Conservation (phyloP, 305 asterid genomes). For the Fraxinus angustifolia region DNA sequence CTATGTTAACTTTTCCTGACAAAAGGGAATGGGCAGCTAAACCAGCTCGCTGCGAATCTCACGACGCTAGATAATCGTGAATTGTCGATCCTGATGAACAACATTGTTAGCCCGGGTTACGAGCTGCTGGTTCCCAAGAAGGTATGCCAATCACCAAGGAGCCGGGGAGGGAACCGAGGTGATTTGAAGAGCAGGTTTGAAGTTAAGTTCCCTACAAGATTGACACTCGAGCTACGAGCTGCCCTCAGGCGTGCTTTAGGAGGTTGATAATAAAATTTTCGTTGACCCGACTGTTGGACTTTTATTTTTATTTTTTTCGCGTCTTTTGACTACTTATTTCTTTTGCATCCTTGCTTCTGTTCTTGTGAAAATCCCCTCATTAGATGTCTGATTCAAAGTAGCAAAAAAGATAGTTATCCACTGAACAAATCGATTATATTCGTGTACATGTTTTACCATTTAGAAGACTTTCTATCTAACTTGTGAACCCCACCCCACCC, state of each 20-base stretch:
- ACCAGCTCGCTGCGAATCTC: constrained; percentile 78
- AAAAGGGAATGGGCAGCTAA: constrained; percentile 76
- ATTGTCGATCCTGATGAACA: constrained; percentile 50
- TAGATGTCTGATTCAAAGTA: neutral
- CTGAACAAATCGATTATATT: neutral
- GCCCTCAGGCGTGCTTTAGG: constrained; percentile 56
- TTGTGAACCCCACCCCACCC: neutral
- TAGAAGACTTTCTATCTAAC: neutral
- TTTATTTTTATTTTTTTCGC: neutral
- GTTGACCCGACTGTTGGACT: neutral
- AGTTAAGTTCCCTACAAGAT: constrained; percentile 52
- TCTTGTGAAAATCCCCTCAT: neutral
- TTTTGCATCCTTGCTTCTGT: neutral
- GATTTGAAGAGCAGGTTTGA: constrained; percentile 66
- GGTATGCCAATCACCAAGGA: constrained; percentile 79
- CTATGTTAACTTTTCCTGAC: constrained; percentile 81
- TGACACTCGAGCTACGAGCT: constrained; percentile 60
- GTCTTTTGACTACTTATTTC: neutral
- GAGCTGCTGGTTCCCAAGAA: constrained; percentile 56
- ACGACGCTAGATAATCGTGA: constrained; percentile 52
- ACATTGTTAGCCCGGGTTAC: constrained; percentile 56
- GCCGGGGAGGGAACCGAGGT: constrained; percentile 41
- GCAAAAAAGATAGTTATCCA: neutral
- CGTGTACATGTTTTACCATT: neutral
- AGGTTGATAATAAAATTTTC: constrained; percentile 24